These are phyloP conservation scores for Russula compacta DNA, from an alignment of 768 basidiomycete species.

Conservation along the genomic window DNA sequence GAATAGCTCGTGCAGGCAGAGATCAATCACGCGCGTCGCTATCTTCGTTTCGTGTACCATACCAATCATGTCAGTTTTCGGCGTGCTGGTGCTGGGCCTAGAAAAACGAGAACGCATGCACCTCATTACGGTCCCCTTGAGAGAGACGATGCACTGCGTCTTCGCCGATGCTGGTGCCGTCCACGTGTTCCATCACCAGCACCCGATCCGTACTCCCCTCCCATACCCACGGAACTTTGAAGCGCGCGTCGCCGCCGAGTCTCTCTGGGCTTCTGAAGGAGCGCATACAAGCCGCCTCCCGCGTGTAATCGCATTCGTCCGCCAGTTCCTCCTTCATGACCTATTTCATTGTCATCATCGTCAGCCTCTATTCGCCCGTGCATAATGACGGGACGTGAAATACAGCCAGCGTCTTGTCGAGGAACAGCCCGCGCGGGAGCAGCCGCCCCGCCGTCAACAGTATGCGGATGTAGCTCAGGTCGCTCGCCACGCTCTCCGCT, in stretches of 20 bases:
- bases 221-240: constrained; percentile 83
- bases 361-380: neutral
- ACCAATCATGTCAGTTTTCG: neutral
- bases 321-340: constrained; percentile 84
- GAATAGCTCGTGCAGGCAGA: constrained; percentile 88
- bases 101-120: constrained; percentile 27
- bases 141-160: constrained; percentile 42
- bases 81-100: neutral
- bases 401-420: constrained; percentile 79
- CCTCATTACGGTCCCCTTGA: constrained; percentile 65
- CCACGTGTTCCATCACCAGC: constrained; percentile 81
- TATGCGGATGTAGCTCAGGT: constrained; percentile 77
- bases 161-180: constrained; percentile 75
- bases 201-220: constrained; percentile 73
- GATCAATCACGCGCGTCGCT: constrained; percentile 66
- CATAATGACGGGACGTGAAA: neutral
- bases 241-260: constrained; percentile 53
- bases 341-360: constrained; percentile 28
- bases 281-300: constrained; percentile 67
- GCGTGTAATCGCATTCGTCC: constrained; percentile 86
- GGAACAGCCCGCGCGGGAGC: constrained; percentile 81
- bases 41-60: constrained; percentile 44
- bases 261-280: constrained; percentile 44
- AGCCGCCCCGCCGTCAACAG: constrained; percentile 72
- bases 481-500: constrained; percentile 74